Base-by-base conservation (phyloP, 2,329 filamentous ascomycete species). In the Fusarium bulbicola region DNA sequence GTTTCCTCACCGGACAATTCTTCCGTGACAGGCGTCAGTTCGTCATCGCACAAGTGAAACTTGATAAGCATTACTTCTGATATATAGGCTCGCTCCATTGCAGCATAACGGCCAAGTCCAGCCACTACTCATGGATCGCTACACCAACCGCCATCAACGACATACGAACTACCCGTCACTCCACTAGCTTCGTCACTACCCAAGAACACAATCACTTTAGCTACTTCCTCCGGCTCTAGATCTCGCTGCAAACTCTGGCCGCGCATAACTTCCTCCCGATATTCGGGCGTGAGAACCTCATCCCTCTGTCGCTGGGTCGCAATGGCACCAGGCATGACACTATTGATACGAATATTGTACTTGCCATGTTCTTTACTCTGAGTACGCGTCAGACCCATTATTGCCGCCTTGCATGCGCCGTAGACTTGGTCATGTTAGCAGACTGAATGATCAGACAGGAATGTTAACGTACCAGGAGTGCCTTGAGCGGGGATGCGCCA, bases 311-410 rank as follows among this genome's bases (percentile, higher is more conserved):
- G 77, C 79, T 83, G 77, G 12, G 85, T 87, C 3, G 83, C 84
- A 37, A 87, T 84, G 5, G 84, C 79, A 0, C 85, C 85, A 0
- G 86, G 86, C 83, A 87, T 85, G 36, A 88, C 82, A 63, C 84
- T 86, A 59, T 87, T 87, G 11, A 87, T 82, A 0, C 85, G 72
- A 13, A 88, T 86, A 46, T 83, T 83, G 43, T 79, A 78, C 72
- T 85, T 83, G 21, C 85, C 82, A 32, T 89, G 83, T 79, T 89
- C 88, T 53, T 86, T 84, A 6, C 87, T 83, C 84, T 87, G 88
- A 8, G 85, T 86, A 40, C 87, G 84, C 20, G 87, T 88, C 81
- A 89, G 85, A 57, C 86, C 87, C 78, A 89, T 86, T 39, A 89
- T 77, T 0, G 86, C 88, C 1, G 87, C 86, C 78, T 90, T 89